phyloP scores from a whole-genome alignment of 371 early-diverging fungal species.

The Zancudomyces culisetae region DNA sequence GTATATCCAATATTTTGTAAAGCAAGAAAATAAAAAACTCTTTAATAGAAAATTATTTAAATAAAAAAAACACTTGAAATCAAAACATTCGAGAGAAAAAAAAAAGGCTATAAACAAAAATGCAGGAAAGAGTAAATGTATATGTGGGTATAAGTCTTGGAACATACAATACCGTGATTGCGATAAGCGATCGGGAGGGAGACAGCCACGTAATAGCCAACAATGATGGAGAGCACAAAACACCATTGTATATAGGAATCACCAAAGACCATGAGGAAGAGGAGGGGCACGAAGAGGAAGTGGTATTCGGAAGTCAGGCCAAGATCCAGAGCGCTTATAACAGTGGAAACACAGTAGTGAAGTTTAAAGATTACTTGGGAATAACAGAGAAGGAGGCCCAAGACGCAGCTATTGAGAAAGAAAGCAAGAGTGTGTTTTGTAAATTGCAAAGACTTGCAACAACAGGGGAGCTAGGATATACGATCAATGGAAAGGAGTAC shows the following conservation, averaged over 20 bases:
- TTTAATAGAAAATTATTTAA: no score
- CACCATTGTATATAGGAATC: slow-evolving; percentile 81
- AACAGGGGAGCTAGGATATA: slow-evolving; percentile 27
- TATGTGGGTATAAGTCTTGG: slow-evolving; percentile 80
- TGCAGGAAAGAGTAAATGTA: slow-evolving; percentile 8
- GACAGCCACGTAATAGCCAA: slow-evolving; percentile 86
- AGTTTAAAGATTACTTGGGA: slow-evolving; percentile 72
- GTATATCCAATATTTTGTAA: no score
- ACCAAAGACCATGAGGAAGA: no score
- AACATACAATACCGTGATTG: slow-evolving; percentile 71
- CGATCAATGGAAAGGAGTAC: slow-evolving; percentile 36
- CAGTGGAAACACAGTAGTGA: slow-evolving; percentile 64
- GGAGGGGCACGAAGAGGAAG: no score
- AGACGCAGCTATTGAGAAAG: slow-evolving; percentile 23
- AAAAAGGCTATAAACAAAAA: neutral
- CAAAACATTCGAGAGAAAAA: slow-evolving; percentile 8
- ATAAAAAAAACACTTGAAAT: no score
- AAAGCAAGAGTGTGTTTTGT: slow-evolving; percentile 44
- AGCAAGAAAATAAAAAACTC: no score
- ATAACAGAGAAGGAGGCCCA: slow-evolving; percentile 24
- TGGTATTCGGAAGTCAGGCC: slow-evolving; percentile 83
- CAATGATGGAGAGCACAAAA: slow-evolving; percentile 91
- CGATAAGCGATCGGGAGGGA: slow-evolving; percentile 64
- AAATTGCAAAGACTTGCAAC: slow-evolving; percentile 31
- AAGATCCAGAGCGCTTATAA: slow-evolving; percentile 75